Evolutionary conservation across 2,329 filamentous ascomycete genomes (phyloP), one percentile per base, ranked within the genome.

Genomic region (Venturia effusa): DNA sequence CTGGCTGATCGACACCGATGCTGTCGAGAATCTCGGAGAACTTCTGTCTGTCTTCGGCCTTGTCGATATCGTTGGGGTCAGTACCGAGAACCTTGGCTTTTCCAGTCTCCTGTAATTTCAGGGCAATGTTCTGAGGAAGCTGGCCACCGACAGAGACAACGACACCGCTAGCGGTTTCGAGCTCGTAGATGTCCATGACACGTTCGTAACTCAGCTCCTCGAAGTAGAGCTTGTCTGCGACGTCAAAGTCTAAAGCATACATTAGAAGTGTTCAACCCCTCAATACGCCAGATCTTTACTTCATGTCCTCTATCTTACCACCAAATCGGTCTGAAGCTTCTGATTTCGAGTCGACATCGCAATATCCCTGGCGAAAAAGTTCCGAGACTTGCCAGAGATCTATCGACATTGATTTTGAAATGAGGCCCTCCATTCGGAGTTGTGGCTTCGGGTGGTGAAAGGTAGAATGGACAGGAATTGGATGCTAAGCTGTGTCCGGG

Each of bases 171-270:
- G 92, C 87, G 65, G 81, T 80, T 77, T 97, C 94, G 19, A 97
- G 84, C 76, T 97, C 94, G 75, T 97, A 97, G 68, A 97, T 97
- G 75, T 99, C 94, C 91, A 97, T 96, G 11, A 97, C 93, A 73
- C 93, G 88, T 79, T 97, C 94, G 74, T 97, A 97, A 76, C 88
- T 94, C 63, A 97, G 79, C 77, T 99, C 94, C 70, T 97, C 94
- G 68, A 99, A 99, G 78, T 97, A 99, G 5, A 99, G 84, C 71
- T 87, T 91, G 71, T 97, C 93, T 10, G 92, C 90, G 11, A 84
- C 85, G 70, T 99, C 94, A 73, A 88, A 93, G 76, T 97, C 94
- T n/a, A n/a, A n/a, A n/a, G n/a, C n/a, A n/a, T n/a, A n/a, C n/a
- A n/a, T n/a, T n/a, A n/a, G n/a, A n/a, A n/a, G n/a, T n/a, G n/a